phyloP scores from a whole-genome alignment of 768 basidiomycete genomes.

The Russula olivacea region DNA sequence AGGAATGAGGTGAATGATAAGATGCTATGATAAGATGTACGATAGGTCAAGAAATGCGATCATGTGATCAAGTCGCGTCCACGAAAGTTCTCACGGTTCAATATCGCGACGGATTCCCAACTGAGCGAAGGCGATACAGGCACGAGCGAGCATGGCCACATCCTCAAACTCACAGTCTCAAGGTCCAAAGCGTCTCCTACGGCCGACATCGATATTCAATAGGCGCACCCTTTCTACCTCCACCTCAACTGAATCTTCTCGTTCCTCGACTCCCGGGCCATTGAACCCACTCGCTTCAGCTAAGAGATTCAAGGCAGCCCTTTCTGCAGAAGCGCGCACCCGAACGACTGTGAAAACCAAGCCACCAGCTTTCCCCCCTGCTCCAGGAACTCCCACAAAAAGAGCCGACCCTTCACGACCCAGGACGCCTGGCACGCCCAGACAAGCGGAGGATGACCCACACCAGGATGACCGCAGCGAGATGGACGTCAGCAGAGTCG shows the following conservation, averaged over 20 bases:
- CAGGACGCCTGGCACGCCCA: conserved; percentile 34
- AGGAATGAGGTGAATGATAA: neutral
- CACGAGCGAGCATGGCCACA: neutral
- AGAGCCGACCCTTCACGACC: conserved; percentile 26
- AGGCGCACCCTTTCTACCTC: conserved; percentile 17
- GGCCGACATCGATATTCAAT: conserved; percentile 17
- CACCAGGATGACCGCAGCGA: conserved; percentile 49
- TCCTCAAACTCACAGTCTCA: neutral
- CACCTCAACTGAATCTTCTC: conserved; percentile 10
- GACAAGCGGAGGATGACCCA: conserved; percentile 44
- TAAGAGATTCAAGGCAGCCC: conserved; percentile 24
- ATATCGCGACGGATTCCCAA: neutral
- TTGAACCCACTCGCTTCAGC: conserved; percentile 20
- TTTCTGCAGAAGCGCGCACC: conserved; percentile 23
- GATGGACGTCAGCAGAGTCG: conserved; percentile 71
- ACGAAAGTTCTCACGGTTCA: conserved; percentile 14
- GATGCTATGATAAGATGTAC: too few species aligned
- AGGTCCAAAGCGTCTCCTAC: conserved; percentile 13
- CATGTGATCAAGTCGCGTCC: conserved; percentile 16
- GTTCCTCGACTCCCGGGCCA: conserved; percentile 17
- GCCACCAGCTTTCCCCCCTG: conserved; percentile 16
- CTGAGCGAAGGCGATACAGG: too few species aligned
- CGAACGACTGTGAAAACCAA: conserved; percentile 24
- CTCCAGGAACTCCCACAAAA: conserved; percentile 25
- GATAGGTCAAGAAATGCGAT: neutral